Percentiles rank a stretch among this genome's conserved stretches.
Conservation (phyloP, 2,329 filamentous ascomycete genomes). For the Tolypocladium inflatum region DNA sequence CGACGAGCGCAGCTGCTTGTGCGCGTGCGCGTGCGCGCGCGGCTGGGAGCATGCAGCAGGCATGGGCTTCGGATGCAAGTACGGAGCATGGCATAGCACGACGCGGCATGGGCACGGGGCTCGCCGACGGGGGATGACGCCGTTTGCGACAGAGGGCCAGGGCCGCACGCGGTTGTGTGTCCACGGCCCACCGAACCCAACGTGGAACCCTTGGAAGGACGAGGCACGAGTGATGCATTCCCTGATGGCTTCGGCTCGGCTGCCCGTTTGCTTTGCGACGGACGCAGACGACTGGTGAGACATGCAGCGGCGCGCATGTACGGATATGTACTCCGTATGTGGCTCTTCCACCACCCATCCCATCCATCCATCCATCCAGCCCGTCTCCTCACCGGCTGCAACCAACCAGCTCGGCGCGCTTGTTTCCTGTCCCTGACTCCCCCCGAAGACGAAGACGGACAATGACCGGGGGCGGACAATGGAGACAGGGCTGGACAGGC, state of each 20-base stretch:
- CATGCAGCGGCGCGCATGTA: neutral
- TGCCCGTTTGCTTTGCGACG: conserved; percentile 8
- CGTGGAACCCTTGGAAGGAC: neutral
- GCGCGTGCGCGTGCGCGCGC: neutral
- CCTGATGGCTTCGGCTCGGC: neutral
- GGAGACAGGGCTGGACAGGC: neutral
- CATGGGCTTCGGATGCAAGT: neutral
- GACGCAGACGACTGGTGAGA: conserved; percentile 12
- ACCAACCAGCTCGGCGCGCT: no score
- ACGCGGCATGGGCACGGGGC: neutral
- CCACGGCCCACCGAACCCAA: neutral
- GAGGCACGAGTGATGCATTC: neutral
- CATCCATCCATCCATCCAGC: no score
- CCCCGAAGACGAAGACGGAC: neutral
- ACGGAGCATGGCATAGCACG: neutral
- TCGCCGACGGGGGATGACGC: neutral
- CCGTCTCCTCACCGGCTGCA: no score
- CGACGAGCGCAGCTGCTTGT: neutral
- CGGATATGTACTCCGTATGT: no score
- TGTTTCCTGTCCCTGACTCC: neutral
- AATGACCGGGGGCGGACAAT: neutral
- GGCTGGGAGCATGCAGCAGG: neutral
- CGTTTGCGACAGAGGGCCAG: neutral
- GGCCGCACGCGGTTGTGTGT: neutral
- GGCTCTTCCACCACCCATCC: no score